Percentiles rank a stretch among this genome's conserved stretches.
Conservation (phyloP, 495 filamentous ascomycete genomes). For the Mytilinidion resinicola region DNA sequence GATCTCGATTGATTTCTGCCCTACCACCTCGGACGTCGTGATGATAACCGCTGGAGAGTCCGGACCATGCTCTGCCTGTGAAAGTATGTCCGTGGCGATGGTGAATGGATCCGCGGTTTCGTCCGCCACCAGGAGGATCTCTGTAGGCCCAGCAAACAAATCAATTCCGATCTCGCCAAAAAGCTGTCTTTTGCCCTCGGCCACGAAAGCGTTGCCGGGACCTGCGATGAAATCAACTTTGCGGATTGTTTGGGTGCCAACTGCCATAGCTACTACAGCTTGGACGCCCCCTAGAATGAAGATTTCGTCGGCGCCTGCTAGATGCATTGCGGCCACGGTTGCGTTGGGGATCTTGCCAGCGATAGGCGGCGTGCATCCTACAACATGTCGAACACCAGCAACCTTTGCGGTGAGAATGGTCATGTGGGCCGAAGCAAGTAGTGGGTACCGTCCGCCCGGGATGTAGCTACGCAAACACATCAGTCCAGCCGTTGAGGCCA, state of each 20-base stretch:
- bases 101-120: conserved; percentile 47
- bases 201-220: conserved; percentile 50
- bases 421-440: conserved; percentile 54
- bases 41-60: conserved; percentile 47
- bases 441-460: conserved; percentile 48
- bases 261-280: conserved; percentile 57
- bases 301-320: conserved; percentile 50
- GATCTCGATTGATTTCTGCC: conserved; percentile 36
- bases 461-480: conserved; percentile 35
- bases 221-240: conserved; percentile 51
- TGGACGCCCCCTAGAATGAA: conserved; percentile 50
- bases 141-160: conserved; percentile 48
- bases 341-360: conserved; percentile 43
- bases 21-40: conserved; percentile 43
- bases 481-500: background rate
- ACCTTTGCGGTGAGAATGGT: conserved; percentile 53
- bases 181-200: conserved; percentile 49
- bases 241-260: conserved; percentile 55
- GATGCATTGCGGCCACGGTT: conserved; percentile 48
- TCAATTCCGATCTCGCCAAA: conserved; percentile 52
- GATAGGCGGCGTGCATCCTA: conserved; percentile 49
- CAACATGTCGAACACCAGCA: conserved; percentile 46
- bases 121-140: conserved; percentile 49
- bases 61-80: conserved; percentile 49
- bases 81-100: conserved; percentile 46